These are phyloP conservation scores for Saprolegnia diclina DNA, from an alignment of 352 stramenopile species.

Conservation along the genomic window DNA sequence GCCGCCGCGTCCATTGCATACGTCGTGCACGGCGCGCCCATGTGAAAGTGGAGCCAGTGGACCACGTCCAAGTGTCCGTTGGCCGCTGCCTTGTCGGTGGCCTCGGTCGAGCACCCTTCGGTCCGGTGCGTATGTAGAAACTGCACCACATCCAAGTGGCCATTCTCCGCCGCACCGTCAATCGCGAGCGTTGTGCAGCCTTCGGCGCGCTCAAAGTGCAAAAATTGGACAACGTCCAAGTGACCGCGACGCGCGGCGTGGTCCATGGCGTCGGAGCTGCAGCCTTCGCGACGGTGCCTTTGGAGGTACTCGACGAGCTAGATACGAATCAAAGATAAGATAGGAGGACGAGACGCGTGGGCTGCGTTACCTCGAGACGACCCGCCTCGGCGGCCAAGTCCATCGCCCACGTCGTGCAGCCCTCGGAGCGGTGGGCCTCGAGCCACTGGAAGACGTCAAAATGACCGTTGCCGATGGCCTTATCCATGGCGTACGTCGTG, in stretches of 20 bases:
- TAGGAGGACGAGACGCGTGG: too few relatives aligned
- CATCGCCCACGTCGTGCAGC: constrained; percentile 40
- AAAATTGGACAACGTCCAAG: constrained; percentile 31
- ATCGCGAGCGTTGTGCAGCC: constrained; percentile 32
- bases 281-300: constrained; percentile 44
- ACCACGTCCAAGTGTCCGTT: constrained; percentile 25
- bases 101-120: constrained; percentile 33
- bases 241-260: constrained; percentile 22
- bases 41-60: constrained; percentile 31
- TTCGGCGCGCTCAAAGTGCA: constrained; percentile 27
- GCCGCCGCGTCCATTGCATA: constrained; percentile 43
- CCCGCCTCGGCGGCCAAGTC: constrained; percentile 40
- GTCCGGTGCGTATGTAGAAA: constrained; percentile 49
- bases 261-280: constrained; percentile 48
- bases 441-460: constrained; percentile 32
- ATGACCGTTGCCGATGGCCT: constrained; percentile 28
- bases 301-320: constrained; percentile 52
- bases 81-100: constrained; percentile 32
- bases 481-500: constrained; percentile 32
- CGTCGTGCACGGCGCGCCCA: constrained; percentile 36
- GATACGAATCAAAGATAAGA: neutral
- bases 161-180: constrained; percentile 48
- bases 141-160: constrained; percentile 46
- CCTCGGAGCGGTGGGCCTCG: constrained; percentile 25
- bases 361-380: constrained; percentile 33